Base-by-base conservation (phyloP, 495 filamentous ascomycete genomes). In the Aspergillus nidulans region DNA sequence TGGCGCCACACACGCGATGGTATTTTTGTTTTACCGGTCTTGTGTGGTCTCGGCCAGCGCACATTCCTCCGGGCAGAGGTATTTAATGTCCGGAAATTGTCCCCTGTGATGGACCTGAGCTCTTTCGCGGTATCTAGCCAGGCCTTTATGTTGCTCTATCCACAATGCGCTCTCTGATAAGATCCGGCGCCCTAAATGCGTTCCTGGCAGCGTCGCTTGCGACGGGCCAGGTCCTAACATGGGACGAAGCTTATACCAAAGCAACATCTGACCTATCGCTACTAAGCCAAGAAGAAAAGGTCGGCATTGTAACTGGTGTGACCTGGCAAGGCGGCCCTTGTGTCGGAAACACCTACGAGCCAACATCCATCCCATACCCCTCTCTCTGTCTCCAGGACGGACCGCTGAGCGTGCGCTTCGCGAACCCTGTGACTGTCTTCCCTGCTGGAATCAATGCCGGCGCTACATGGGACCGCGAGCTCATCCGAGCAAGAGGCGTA, bases 291-390 rank as follows among this genome's bases (percentile, higher is more conserved):
- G 68, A 85, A 19, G 90, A 95, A 74, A 95, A 92, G 73, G 82
- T 91, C 64, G 91, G 91, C 62, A 66, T 95, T 53, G 91, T 87
- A 1, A 92, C 89, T 0, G 90, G 90, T 60, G 91, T 87, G 1
- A 92, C 88, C 0, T 89, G 90, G 62, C 77, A 77, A 54, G 75
- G 76, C 9, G 87, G 85, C 42, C 77, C 81, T 53, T 91, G 89
- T 62, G 90, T 95, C 8, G 90, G 90, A 20, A 81, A 92, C 48
- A 77, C 72, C 36, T 89, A 89, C 3, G 64, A 82, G 5, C 64
- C 76, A 9, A 66, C 67, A 16, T 63, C 65, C 13, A 59, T 75
- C 49, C 64, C 70, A 9, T 76, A 81, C 49, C 74, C 72, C 3
- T 64, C 75, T 2, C 69, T 84, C 15, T 83, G 80, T 61, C 71